Base-by-base conservation (phyloP, 495 filamentous ascomycete species). In the Aspergillus nidulans region DNA sequence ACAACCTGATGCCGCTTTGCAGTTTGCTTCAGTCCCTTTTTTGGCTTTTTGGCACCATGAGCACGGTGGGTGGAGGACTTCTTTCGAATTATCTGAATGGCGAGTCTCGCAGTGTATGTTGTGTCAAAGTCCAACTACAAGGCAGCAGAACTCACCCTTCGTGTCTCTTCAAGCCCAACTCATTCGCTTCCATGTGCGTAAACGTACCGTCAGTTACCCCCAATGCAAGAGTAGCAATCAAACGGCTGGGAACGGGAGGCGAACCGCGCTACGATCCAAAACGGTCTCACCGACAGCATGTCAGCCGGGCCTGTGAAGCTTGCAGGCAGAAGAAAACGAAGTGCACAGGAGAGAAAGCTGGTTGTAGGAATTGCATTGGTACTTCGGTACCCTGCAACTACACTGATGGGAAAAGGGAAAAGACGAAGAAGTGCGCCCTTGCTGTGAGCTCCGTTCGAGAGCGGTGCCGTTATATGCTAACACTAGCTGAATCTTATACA, bases 361-460 rank as follows among this genome's bases (percentile, higher is more conserved):
- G 66, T 4, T 86, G 83, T 51, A 69, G 75, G 32, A 80, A 83
- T 52, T 86, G 83, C 55, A 61, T 69, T 39, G 76, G 80, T 41
- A 75, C 75, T 26, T 71, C 72, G 16, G 66, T 77, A 18, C 64
- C 66, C 12, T 86, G 83, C 57, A 71, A 65, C 47, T 85, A 84
- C 63, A 77, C 71, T 2, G 77, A 81, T 59, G 79, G 79, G 12
- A 85, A 83, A 59, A 70, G 80, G 63, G 82, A 85, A 52, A 73
- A 73, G 47, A 78, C 72, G 15, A 82, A 77, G 62, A 76, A 75
- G 81, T 83, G 59, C 49, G 70, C 19, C 13, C 23, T 2, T 16
- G 7, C 16, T 38, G 10, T 26, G 10, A 10, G 21, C 20, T 32
- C 20, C 23, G 6, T 10, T 5, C 9, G 19, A 8, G 19, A 44